Evolutionary conservation across 2,329 filamentous ascomycete genomes (phyloP).

Genomic region (Drechslerella coelobrocha): DNA sequence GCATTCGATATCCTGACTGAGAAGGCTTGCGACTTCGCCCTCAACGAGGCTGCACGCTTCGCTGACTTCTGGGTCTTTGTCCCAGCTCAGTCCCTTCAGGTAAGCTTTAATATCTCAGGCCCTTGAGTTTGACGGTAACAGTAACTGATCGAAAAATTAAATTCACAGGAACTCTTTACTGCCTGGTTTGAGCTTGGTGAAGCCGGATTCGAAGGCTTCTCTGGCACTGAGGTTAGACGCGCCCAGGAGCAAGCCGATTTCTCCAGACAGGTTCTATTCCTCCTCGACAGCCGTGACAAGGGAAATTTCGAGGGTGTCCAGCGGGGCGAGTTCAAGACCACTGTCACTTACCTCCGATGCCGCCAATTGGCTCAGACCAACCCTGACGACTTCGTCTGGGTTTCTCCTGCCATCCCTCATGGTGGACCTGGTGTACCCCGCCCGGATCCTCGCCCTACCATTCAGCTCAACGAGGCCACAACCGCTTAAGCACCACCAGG

Average conservation of each 20-base stretch:
- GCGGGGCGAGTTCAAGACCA: slow-evolving; percentile 23
- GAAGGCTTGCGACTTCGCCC: slow-evolving; percentile 36
- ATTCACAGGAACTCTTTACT: slow-evolving; percentile 23
- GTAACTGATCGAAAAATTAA: background rate
- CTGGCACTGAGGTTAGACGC: background rate
- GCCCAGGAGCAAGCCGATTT: background rate
- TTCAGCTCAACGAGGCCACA: too few species aligned
- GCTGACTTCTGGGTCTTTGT: slow-evolving; percentile 39
- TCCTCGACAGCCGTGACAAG: slow-evolving; percentile 12
- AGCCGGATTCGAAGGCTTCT: slow-evolving; percentile 3
- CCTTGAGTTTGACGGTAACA: background rate
- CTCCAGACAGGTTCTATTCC: background rate
- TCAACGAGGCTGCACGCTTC: slow-evolving; percentile 31
- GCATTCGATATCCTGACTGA: slow-evolving; percentile 34
- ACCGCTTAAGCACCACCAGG: too few species aligned
- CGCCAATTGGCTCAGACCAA: slow-evolving; percentile 25
- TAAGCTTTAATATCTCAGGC: background rate
- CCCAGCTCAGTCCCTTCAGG: slow-evolving; percentile 24
- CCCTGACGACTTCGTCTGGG: slow-evolving; percentile 3
- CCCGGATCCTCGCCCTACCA: too few species aligned
- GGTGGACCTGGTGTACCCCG: too few species aligned
- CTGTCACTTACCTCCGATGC: slow-evolving; percentile 29
- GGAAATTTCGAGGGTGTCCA: slow-evolving; percentile 36
- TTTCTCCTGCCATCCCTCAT: background rate
- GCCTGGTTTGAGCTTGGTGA: slow-evolving; percentile 13